Conservation (phyloP, 208 protist genomes). For the Angomonas deanei region DNA sequence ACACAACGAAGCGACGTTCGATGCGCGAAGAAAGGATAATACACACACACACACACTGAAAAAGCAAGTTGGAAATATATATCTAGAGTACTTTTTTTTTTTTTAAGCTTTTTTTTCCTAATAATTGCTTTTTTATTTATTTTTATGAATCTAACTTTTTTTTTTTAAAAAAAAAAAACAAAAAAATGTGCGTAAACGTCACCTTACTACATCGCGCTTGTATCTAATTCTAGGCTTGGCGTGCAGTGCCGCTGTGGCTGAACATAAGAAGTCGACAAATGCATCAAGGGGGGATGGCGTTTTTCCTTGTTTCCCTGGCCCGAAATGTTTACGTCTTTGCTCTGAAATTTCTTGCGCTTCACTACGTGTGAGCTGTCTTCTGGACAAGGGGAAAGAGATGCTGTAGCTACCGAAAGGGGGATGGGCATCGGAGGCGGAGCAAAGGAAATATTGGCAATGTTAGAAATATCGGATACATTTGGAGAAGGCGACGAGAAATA, state of each 20-base stretch:
- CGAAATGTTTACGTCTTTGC: background rate
- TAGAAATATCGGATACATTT: background rate
- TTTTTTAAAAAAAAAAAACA: slow-evolving; percentile 16
- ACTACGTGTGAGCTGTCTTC: background rate
- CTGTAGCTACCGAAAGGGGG: slow-evolving; percentile 20
- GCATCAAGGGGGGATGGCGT: too few species aligned
- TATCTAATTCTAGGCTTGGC: slow-evolving; percentile 6
- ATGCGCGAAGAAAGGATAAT: too few species aligned
- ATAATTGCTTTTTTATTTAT: too few species aligned
- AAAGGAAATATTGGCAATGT: background rate
- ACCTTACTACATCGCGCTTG: too few species aligned
- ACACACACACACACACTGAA: too few species aligned
- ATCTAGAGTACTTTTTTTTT: slow-evolving; percentile 1
- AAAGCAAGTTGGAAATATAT: background rate
- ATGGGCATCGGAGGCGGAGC: slow-evolving; percentile 20
- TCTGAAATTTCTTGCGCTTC: background rate
- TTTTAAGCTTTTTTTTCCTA: too few species aligned
- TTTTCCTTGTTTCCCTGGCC: too few species aligned
- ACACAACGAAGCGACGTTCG: too few species aligned
- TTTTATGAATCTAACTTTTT: too few species aligned
- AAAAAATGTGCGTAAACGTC: background rate
- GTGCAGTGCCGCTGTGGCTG: slow-evolving; percentile 11
- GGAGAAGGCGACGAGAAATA: background rate
- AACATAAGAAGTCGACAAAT: background rate
- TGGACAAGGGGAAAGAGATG: background rate